Base-by-base conservation (phyloP, 2,329 filamentous ascomycete species). In the Venturia effusa region DNA sequence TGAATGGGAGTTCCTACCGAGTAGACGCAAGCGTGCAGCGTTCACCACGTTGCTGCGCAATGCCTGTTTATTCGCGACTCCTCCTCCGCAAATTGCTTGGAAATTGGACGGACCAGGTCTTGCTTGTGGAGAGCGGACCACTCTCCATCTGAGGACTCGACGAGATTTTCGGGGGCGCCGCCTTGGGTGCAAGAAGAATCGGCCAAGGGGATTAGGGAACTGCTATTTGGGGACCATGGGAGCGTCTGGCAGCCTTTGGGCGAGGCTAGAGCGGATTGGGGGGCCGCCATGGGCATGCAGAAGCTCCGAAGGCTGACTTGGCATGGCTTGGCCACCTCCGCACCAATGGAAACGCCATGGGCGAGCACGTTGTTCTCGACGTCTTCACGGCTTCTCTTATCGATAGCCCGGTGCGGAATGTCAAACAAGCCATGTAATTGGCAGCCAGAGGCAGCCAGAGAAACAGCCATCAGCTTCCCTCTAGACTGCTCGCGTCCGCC, bases 41-140 rank as follows among this genome's bases (percentile, higher is more conserved):
- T 17, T 13, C 27, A 55, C 51, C 51, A 55, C 51, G 51, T 55
- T 55, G 13, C 34, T 55, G 51, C 6, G 11, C 15, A 37, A 4
- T 34, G 51, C 11, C 51, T 37, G 15, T 57, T 30, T 57, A 57
- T 57, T 57, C 51, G 51, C 51, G 51, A 57, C 51, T 8, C 17
- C 51, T 57, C 51, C 51, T 57, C 51, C 51, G 51, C 51, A 57
- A 34, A 57, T 39, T 19, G 51, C 51, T 57, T 57, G 51, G 51
- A 34, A 1, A 22, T 32, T 6, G 34, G 34, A 37, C 34, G 34
- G 34, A 37, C 34, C 34, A 37, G 34, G 30, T n/a, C 51, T 57
- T 57, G 51, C 27, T 32, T 11, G 51, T 34, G 1, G 30, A 34
- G 27, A 3, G 17, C 15, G 51, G 51, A 3, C 30, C 30, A 32